Base-by-base conservation (phyloP, 495 filamentous ascomycete genomes). In the Lepraria neglecta region DNA sequence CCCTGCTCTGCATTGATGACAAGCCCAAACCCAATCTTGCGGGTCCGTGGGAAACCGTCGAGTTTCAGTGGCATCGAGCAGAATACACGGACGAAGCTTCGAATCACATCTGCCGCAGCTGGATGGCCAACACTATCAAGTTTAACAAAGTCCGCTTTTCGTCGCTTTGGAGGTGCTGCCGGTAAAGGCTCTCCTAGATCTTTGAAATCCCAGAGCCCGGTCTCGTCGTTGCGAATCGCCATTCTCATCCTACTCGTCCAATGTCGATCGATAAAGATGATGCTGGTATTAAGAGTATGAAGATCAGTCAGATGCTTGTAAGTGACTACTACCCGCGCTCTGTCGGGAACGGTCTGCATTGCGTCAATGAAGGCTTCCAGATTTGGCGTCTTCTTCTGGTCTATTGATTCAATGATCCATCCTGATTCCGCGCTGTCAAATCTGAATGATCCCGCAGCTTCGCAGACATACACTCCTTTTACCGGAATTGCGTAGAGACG, bases 1-100 rank as follows among this genome's bases (percentile, higher is more conserved):
- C 94, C 94, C 77, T 96, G 91, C 47, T 94, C 90, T 0, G 94
- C 94, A 72, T 99, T 92, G 52, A 97, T 87, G 11, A 99, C 94
- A 40, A 99, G 76, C 2, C 94, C 94, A 79, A 94, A 95, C 15
- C 94, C 94, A 70, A 90, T 92, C 77, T 96, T 96, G 45, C 89
- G 80, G 45, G 91, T 85, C 69, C 90, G 87, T 2, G 94, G 95
- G 68, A 95, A 99, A 42, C 94, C 94, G 71, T 99, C 95, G 4
- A 99, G 80, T 75, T 97, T 97, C 61, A 97, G 73, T 3, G 94
- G 94, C 87, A 97, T 91, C 21, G 85, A 86, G 64, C 91, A 96
- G 19, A 86, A 84, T 33, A 99, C 86, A 10, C 92, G 86, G 40
- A 99, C 94, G 68, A 99, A 99, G 71, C 91, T 95, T 62, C 90